Percentiles rank a stretch among this genome's conserved stretches.
These are phyloP conservation scores for Pugionium cornutum DNA, from an alignment of 345 rosid species.

Conservation along the genomic window DNA sequence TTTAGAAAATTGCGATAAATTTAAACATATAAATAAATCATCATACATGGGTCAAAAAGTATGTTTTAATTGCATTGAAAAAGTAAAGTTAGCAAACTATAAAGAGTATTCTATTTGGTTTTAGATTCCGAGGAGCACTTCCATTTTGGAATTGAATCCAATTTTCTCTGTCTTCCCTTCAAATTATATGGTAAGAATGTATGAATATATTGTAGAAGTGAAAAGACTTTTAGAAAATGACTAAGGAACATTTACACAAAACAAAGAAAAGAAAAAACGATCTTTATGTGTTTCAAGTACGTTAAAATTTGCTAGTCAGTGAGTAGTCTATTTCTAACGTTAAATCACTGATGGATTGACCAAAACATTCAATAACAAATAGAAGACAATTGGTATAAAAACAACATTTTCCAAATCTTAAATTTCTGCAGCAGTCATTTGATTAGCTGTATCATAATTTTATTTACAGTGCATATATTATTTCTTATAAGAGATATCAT, in stretches of 20 bases:
- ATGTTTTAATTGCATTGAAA: neutral
- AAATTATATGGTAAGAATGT: too few relatives aligned
- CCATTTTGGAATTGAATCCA: neutral
- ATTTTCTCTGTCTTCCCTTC: too few relatives aligned
- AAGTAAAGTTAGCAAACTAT: neutral
- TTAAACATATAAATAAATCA: too few relatives aligned
- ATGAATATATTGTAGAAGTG: neutral
- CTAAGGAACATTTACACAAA: neutral
- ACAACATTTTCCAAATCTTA: slow-evolving; percentile 14
- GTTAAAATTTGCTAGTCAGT: slow-evolving; percentile 4
- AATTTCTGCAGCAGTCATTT: slow-evolving; percentile 2
- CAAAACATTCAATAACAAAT: slow-evolving; percentile 17
- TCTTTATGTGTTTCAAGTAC: neutral
- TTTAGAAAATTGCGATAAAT: too few relatives aligned
- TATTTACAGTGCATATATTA: too few relatives aligned
- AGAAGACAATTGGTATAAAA: slow-evolving; percentile 10
- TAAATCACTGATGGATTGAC: slow-evolving; percentile 28
- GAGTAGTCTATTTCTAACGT: slow-evolving; percentile 10
- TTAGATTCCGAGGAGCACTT: neutral
- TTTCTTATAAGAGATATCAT: too few relatives aligned
- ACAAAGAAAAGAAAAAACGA: too few relatives aligned
- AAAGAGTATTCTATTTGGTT: neutral
- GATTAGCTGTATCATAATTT: too few relatives aligned
- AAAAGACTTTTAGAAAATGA: neutral
- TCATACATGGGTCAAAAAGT: neutral